Conservation (phyloP, 2,329 filamentous ascomycete genomes). For the Rhynchosporium secalis region DNA sequence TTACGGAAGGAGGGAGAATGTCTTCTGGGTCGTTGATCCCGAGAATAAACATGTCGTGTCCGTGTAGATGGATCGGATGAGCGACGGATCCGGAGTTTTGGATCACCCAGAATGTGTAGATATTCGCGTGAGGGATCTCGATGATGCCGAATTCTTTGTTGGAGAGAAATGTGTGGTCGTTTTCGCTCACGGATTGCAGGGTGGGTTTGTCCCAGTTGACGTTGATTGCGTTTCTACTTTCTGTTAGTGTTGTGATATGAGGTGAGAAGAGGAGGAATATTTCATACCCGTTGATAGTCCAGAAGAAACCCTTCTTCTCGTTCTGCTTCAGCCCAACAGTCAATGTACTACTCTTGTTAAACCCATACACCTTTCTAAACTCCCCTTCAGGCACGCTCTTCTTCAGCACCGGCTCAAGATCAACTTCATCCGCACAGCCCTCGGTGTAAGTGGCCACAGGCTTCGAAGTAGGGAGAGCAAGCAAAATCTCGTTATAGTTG, state of each 20-base stretch:
- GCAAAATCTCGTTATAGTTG: conserved; percentile 19
- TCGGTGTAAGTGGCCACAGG: not conserved
- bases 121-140: conserved; percentile 21
- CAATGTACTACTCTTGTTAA: conserved; percentile 3
- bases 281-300: conserved; percentile 20
- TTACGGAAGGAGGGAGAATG: not conserved
- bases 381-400: conserved; percentile 15
- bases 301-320: conserved; percentile 14
- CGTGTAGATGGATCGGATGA: conserved; percentile 51
- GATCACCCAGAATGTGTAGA: conserved; percentile 19
- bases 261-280: too few relatives aligned
- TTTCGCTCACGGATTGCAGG: conserved; percentile 39
- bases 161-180: conserved; percentile 5
- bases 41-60: conserved; percentile 49
- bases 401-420: conserved; percentile 19
- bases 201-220: conserved; percentile 46
- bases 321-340: conserved; percentile 10
- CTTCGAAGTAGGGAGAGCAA: conserved; percentile 10
- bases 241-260: not conserved
- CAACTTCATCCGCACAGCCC: conserved; percentile 13
- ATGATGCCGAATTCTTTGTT: conserved; percentile 16
- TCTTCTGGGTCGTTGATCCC: conserved; percentile 48
- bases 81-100: conserved; percentile 22
- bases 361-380: conserved; percentile 7
- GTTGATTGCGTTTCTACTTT: conserved; percentile 33